Evolutionary conservation across 345 rosid species (phyloP), one percentile per base, ranked within the genome.

Genomic region (Melastoma malabathricum): DNA sequence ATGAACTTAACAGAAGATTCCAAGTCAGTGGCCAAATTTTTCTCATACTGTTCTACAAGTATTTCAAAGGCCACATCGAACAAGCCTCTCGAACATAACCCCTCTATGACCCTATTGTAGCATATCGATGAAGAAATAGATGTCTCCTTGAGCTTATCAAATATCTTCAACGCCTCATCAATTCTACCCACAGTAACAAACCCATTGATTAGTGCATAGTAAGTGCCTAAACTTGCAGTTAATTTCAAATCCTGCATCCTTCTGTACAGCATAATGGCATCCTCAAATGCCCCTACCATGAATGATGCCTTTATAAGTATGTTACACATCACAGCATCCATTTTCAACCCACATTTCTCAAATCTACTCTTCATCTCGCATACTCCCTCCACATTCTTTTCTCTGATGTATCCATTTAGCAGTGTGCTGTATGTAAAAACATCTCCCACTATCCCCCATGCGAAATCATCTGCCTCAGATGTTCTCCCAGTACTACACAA

Each of bases 271-370:
- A 75, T 73, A 64, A 13, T 44, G 9, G 84, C 89, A 67, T 84
- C 95, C 64, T 76, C 85, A 72, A 69, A 68, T 31, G 82, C 89
- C 53, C 95, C 97, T 18, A 80, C 72, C 70, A 80, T 62, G 48
- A 80, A 59, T 50, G 75, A 76, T 48, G 92, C 92, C 70, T 73
- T 84, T 45, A 89, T 71, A 20, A 84, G 76, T 61, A 80, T 45
- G 58, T 84, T 84, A 64, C 88, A 84, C 75, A 81, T 77, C 55
- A 75, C 72, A 59, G 66, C 62, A 70, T 89, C 97, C 87, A 79
- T 59, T 22, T 55, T 31, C 59, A 77, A 57, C 18, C 82, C 64
- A 17, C 75, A 72, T 66, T 73, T 76, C 64, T 72, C 68, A 31
- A 72, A 63, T 54, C 84, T 80, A 64, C 27, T 62, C 63, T 71